phyloP scores from a whole-genome alignment of 164 flowering plant genomes.

The Annona squamosa region DNA sequence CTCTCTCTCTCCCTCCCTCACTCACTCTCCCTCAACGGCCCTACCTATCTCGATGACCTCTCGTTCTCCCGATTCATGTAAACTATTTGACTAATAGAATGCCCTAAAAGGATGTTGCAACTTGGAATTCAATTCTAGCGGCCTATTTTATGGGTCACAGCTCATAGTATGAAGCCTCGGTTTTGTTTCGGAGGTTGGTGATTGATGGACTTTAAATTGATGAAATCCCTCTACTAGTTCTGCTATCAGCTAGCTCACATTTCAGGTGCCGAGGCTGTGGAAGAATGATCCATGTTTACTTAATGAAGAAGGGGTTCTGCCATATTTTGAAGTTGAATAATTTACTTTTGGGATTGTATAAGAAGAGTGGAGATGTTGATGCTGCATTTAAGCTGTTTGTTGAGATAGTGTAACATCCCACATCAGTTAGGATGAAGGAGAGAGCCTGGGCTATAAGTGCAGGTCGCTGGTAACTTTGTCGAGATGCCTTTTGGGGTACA shows the following conservation, averaged over 20 bases:
- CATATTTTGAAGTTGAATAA: conserved; percentile 15
- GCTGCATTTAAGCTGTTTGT: conserved; percentile 14
- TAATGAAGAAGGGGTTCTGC: conserved; percentile 13
- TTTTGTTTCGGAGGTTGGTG: conserved; percentile 19
- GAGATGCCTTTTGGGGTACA: too few species aligned
- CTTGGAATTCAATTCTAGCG: conserved; percentile 26
- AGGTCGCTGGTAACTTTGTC: too few species aligned
- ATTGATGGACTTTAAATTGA: conserved; percentile 10
- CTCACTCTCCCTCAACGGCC: background rate
- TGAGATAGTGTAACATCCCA: too few species aligned
- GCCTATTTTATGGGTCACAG: conserved; percentile 1
- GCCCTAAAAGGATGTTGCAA: conserved; percentile 17
- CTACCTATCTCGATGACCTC: too few species aligned
- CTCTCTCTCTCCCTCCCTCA: too few species aligned
- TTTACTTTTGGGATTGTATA: conserved; percentile 19
- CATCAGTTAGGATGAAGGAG: too few species aligned
- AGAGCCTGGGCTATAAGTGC: too few species aligned
- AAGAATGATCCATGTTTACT: conserved; percentile 15
- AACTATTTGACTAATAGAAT: conserved; percentile 15
- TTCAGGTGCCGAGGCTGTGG: conserved; percentile 5
- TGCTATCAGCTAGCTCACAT: conserved; percentile 16
- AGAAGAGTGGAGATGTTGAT: conserved; percentile 18
- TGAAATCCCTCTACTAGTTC: conserved; percentile 13
- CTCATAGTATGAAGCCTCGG: conserved; percentile 6
- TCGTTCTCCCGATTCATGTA: conserved; percentile 5